phyloP scores from a whole-genome alignment of 768 basidiomycete genomes.

The Suillus subalutaceus region DNA sequence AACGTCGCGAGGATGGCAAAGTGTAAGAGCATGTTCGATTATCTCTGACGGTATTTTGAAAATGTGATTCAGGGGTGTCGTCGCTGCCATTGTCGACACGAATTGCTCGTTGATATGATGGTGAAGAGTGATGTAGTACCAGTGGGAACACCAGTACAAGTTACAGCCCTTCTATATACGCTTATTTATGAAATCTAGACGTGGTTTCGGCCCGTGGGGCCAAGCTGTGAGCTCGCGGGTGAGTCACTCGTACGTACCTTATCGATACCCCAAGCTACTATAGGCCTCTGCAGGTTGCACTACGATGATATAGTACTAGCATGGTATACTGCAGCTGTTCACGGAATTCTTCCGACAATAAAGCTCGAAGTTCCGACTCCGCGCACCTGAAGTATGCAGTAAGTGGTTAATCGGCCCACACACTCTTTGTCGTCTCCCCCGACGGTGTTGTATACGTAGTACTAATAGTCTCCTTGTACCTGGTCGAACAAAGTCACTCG shows the following conservation, averaged over 20 bases:
- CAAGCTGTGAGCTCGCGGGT: background rate
- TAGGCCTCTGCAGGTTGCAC: background rate
- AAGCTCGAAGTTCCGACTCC: background rate
- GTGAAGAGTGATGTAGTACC: background rate
- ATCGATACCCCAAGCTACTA: background rate
- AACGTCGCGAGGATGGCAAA: slow-evolving; percentile 60
- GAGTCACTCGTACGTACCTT: background rate
- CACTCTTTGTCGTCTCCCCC: background rate
- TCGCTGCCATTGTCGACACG: slow-evolving; percentile 9
- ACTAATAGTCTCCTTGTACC: no score
- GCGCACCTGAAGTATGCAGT: background rate
- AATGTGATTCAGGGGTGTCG: slow-evolving; percentile 16
- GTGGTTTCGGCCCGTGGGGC: background rate
- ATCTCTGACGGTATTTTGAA: slow-evolving; percentile 60
- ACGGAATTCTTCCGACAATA: no score
- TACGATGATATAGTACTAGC: background rate
- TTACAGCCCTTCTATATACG: background rate
- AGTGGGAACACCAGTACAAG: background rate
- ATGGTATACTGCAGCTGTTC: no score
- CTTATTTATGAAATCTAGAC: background rate
- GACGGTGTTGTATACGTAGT: no score
- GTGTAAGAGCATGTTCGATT: slow-evolving; percentile 55
- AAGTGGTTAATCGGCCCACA: background rate
- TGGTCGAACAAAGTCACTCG: background rate
- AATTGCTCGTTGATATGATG: background rate